Percentiles rank a stretch among this genome's conserved stretches.
Evolutionary conservation across 1,284 basidiomycete species (phyloP).

Genomic region (Malassezia furfur): DNA sequence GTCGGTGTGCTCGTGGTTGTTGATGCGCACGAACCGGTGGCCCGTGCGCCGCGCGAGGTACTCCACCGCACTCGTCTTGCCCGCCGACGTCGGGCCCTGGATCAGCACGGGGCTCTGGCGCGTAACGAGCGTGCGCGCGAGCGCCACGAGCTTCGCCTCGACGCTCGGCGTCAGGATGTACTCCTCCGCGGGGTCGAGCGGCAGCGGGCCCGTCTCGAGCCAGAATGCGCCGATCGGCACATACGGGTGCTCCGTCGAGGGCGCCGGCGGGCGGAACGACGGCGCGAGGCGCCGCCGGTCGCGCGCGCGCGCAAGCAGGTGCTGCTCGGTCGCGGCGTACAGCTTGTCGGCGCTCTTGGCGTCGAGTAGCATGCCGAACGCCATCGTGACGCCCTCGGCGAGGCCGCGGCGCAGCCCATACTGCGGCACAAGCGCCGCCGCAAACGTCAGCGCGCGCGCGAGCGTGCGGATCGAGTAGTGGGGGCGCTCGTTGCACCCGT

Average conservation of each 20-base stretch:
- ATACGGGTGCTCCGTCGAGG: slow-evolving; percentile 19
- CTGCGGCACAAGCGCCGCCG: slow-evolving; percentile 65
- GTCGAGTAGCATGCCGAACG: slow-evolving; percentile 91
- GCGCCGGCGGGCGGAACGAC: slow-evolving; percentile 33
- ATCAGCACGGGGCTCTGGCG: slow-evolving; percentile 88
- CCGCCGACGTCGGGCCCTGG: slow-evolving; percentile 93
- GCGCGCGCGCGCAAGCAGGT: slow-evolving; percentile 71
- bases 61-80: slow-evolving; percentile 94
- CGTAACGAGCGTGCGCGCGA: slow-evolving; percentile 81
- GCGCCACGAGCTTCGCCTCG: slow-evolving; percentile 82
- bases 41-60: slow-evolving; percentile 88
- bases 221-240: slow-evolving; percentile 87
- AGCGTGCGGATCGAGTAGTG: slow-evolving; percentile 97
- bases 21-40: slow-evolving; percentile 93
- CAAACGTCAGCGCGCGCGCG: slow-evolving; percentile 80
- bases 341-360: slow-evolving; percentile 57
- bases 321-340: slow-evolving; percentile 67
- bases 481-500: slow-evolving; percentile 87
- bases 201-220: slow-evolving; percentile 65
- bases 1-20: slow-evolving; percentile 99
- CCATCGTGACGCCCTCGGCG: slow-evolving; percentile 95
- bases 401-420: slow-evolving; percentile 72
- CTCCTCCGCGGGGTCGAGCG: slow-evolving; percentile 55
- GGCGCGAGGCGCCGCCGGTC: slow-evolving; percentile 53
- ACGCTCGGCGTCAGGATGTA: slow-evolving; percentile 96